Evolutionary conservation across 352 stramenopile species (phyloP), one percentile per base, ranked within the genome.

Genomic region (Phytophthora boehmeriae): DNA sequence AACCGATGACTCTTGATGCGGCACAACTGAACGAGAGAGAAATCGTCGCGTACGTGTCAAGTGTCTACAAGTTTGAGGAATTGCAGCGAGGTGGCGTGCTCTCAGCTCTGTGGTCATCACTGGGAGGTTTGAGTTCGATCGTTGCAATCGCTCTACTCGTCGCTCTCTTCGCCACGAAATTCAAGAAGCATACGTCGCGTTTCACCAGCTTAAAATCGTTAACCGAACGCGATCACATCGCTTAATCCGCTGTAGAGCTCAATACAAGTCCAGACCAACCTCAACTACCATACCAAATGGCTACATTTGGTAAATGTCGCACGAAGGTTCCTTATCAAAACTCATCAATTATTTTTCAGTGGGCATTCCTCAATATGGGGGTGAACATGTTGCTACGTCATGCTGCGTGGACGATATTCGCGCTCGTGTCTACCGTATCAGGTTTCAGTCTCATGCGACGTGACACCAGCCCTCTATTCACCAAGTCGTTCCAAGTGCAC

Each of bases 401-500:
- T 6, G 9, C 59, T 49, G 4, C 34, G 4, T 72, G 55, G 25
- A 22, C 17, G n/a, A 16, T 51, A 19, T 20, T 68, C 23, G 19
- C 50, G 2, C 17, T 59, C n/a, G 2, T 61, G 32, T 35, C 46
- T 35, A 39, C 14, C 4, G 13, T 32, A 22, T 66, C 47, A 14
- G 64, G 52, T 11, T 72, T 68, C 20, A 71, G 59, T 5, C 52
- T 77, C 16, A 30, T 72, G n/a, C 63, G 48, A 17, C 64, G 80
- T 45, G 80, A 89, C 63, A 76, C 66, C 36, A 71, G 65, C 28
- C 75, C 82, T 35, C 63, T 94, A 8, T 94, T 94, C 58, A 68
- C 78, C 17, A 74, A 87, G 53, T 87, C 83, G 55, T 88, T 87
- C 59, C 76, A 88, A 47, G 71, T 94, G 35, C 69, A 66, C 25